Base-by-base conservation (phyloP, 2,329 filamentous ascomycete species). In the Penicillium thymicola region DNA sequence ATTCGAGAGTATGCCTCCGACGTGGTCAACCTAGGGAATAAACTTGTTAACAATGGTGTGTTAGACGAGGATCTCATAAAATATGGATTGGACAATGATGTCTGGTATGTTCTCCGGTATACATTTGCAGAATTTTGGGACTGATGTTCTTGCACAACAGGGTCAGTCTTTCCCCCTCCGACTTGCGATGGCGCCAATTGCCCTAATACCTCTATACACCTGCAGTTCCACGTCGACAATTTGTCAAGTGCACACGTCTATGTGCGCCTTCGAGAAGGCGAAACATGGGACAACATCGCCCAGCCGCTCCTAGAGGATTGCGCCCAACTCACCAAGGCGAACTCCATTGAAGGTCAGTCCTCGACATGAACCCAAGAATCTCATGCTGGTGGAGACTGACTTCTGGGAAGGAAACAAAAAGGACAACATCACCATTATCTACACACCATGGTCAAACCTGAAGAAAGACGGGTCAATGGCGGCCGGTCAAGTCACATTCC, bases 241-340 rank as follows among this genome's bases (percentile, higher is more conserved):
- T 83, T 99, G 34, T 97, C 92, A 41, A 95, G 90, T 66, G 94
- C 94, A 2, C 94, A 99, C 76, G 91, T 99, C 67, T 99, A 99
- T 76, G 85, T 99, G 34, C 89, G 94, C 34, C 82, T 97, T 65
- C 81, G 80, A 16, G 87, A 93, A 42, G 88, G 86, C 56, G 85
- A 94, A 64, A 81, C 83, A 40, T 99, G 94, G 94, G 92, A 97
- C 49, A 76, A 81, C 42, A 90, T 99, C 57, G 86, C 90, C 0
- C 71, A 85, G 59, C 84, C 85, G 4, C 81, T 99, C 28, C 72
- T 99, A 58, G 84, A 82, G 63, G 94, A 99, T 75, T 91, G 94
- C 67, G 94, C 90, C n/a, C 94, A 99, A 75, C 81, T 99, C 67
- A 99, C 94, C 55, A 99, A 99, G 78, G 94, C 94, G 60, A 99